Evolutionary conservation across 1,139 yeast species (phyloP), one percentile per base, ranked within the genome.

Genomic region (Sugiyamaella xylanicola): DNA sequence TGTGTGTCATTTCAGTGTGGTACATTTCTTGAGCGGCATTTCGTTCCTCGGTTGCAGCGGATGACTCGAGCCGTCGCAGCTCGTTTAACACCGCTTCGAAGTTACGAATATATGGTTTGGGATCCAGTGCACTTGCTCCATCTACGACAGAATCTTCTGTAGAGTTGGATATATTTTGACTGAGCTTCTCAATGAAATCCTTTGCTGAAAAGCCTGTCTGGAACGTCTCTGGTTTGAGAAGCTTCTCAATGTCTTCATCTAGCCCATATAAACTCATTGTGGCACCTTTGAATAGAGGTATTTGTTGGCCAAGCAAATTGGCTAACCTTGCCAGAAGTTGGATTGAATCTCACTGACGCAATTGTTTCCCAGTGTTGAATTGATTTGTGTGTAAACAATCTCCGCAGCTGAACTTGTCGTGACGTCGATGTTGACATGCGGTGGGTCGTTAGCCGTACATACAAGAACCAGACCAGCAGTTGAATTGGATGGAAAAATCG

Each of bases 31-130:
- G 74, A 48, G 81, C 86, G 29, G 84, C 75, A 15, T 72, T 73
- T 1, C 70, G 73, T 59, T 81, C 83, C 56, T 77, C 78, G 11
- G 71, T 68, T 5, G 74, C 69, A 1, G 91, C 83, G 49, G 84
- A 84, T 1, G 76, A 77, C 51, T 78, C 78, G 47, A 91, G 72
- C 51, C 77, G 77, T 63, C 84, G 82, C 60, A 90, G 74, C 66
- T 89, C 95, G 54, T 84, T 78, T 47, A 91, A 74, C 1, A 95
- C 90, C 1, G 93, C 84, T 70, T 92, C 98, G 71, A 93, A 92
- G 0, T 97, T 89, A 65, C 97, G 81, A 54, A 93, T 93, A 68
- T 89, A 92, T 1, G 99, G 99, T 64, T 89, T 91, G 1, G 99
- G 97, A 68, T 93, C 97, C 54, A 75, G 65, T 2, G 71, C 69